phyloP scores from a whole-genome alignment of 805 yeast genomes.

The Kodamaea lidongshanica region DNA sequence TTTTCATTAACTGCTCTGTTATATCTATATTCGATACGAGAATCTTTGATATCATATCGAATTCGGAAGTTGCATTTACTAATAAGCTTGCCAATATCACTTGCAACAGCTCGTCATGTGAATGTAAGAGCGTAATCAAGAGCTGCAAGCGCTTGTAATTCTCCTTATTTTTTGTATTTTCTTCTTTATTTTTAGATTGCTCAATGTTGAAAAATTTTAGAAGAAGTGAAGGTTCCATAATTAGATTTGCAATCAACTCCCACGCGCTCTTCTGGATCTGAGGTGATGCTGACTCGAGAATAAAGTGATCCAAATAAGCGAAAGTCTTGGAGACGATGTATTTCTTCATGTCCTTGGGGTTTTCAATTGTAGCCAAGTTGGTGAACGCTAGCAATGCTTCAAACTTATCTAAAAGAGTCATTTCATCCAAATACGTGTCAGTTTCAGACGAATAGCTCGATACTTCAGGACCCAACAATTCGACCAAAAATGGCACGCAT shows the following conservation, averaged over 20 bases:
- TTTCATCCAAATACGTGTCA: conserved; percentile 21
- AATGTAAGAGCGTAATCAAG: conserved; percentile 29
- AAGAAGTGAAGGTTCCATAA: conserved; percentile 34
- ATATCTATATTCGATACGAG: conserved; percentile 15
- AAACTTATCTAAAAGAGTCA: conserved; percentile 39
- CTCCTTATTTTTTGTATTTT: conserved; percentile 12
- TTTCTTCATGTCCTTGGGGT: conserved; percentile 33
- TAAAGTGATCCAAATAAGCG: conserved; percentile 38
- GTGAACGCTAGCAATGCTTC: conserved; percentile 63
- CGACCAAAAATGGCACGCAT: conserved; percentile 44
- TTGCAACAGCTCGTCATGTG: conserved; percentile 26
- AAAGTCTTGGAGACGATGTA: conserved; percentile 39
- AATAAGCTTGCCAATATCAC: conserved; percentile 30
- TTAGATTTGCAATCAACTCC: conserved; percentile 60
- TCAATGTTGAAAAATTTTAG: conserved; percentile 57
- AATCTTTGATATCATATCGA: conserved; percentile 27
- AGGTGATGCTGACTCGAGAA: conserved; percentile 30
- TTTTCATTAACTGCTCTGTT: conserved; percentile 13
- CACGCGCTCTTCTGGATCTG: conserved; percentile 53
- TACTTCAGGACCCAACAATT: conserved; percentile 34
- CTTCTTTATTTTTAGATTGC: conserved; percentile 1
- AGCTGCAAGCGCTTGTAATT: conserved; percentile 25
- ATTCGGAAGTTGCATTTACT: conserved; percentile 37
- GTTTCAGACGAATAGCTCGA: conserved; percentile 12
- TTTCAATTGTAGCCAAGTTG: conserved; percentile 49